Base-by-base conservation (phyloP, 2,329 filamentous ascomycete species). In the Drechmeria coniospora region DNA sequence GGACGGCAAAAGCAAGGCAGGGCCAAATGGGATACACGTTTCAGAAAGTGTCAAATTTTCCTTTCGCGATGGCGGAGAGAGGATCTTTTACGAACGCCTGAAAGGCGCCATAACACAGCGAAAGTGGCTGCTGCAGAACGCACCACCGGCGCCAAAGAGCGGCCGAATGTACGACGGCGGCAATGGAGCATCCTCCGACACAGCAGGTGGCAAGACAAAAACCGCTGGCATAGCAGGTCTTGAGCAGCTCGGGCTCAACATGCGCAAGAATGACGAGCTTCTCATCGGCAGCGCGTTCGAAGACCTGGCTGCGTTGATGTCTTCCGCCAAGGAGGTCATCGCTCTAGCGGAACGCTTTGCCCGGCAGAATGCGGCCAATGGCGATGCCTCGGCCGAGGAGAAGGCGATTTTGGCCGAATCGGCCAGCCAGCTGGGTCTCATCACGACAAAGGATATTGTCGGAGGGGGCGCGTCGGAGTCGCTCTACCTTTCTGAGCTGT, bases 381-480 rank as follows among this genome's bases (percentile, higher is more conserved):
- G 66, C 14, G 66, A 63, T n/a, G 65, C 60, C 10, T 71, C 65
- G 5, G 65, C 70, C 1, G 82, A 90, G 49, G 74, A 82, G 8
- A 79, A 68, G 39, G 73, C 72, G 7, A 60, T 92, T 3, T 63
- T 92, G 7, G 81, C 79, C 1, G 79, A 92, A 45, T 92, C 82
- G 1, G 54, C 53, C 3, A 81, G 73, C 31, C 81, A 87, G 28
- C 65, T 95, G 0, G 84, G 86, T 0, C 68, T 95, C 29, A 68
- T 90, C n/a, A 92, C 87, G 0, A 95, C 87, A 1, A 93, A 86
- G 53, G 87, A 95, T 41, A 92, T 93, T 59, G 77, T 93, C 1
- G 73, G 78, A n/a, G 72, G 76, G 22, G 68, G 68, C 21, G 65
- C 75, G 28, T 65, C 80, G 0, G 82, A 92, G 46, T 81, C 76